phyloP scores from a whole-genome alignment of 768 basidiomycete species.

The Amylocystis lapponica region DNA sequence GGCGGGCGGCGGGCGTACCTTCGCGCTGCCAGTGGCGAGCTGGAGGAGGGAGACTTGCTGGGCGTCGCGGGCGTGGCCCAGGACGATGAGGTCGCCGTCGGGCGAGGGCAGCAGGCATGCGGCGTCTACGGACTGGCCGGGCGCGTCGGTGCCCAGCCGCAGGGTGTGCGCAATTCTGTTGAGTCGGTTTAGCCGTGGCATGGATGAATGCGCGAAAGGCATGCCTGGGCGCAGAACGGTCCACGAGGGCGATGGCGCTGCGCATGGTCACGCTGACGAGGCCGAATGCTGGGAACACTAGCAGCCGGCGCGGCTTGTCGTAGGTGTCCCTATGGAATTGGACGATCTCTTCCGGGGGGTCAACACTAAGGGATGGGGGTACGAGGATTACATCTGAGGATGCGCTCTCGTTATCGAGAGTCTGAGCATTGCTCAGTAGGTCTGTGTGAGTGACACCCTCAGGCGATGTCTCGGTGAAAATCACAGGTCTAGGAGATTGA shows the following conservation, averaged over 20 bases:
- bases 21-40: constrained; percentile 1
- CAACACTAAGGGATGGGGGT: too few relatives aligned
- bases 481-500: too few relatives aligned
- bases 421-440: too few relatives aligned
- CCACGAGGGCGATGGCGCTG: constrained; percentile 26
- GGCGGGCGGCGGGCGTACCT: neutral
- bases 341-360: neutral
- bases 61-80: constrained; percentile 34
- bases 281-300: constrained; percentile 17
- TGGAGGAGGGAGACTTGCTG: constrained; percentile 13
- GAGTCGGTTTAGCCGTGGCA: too few relatives aligned
- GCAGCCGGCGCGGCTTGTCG: constrained; percentile 37
- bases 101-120: constrained; percentile 31
- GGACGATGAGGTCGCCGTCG: constrained; percentile 23
- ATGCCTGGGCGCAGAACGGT: neutral
- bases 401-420: too few relatives aligned
- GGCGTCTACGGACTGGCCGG: constrained; percentile 32
- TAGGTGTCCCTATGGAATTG: constrained; percentile 17
- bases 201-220: neutral
- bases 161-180: constrained; percentile 1
- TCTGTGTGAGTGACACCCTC: too few relatives aligned
- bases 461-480: too few relatives aligned
- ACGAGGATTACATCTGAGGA: too few relatives aligned
- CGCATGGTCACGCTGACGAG: constrained; percentile 33
- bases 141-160: constrained; percentile 14